Evolutionary conservation across 192 early-diverging fungal species (phyloP), one percentile per base, ranked within the genome.

Genomic region (Borealophlyctis nickersoniae): DNA sequence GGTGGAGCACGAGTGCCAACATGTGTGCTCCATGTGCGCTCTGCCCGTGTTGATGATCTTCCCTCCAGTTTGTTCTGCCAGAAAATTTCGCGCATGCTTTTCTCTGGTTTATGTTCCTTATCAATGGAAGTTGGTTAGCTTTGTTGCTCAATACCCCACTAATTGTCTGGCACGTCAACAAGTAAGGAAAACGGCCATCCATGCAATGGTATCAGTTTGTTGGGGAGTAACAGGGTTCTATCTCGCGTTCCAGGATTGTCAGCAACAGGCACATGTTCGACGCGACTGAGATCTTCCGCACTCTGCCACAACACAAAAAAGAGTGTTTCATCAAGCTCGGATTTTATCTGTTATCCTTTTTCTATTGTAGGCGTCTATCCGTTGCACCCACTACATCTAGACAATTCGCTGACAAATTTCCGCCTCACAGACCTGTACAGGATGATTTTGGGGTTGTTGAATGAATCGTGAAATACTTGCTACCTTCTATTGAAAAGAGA

Each of bases 281-380:
- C 75, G 91, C 96, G 11, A 99, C 96, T 54, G 95, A 96, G 72
- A 96, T 99, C 59, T 99, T 99, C 86, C 85, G 93, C 64, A 96
- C 94, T 14, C 70, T 99, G 48, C 81, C 86, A 35, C 75, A 84
- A 64, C 94, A 97, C 72, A 99, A 99, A 81, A 89, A 89, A 77
- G 96, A 99, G 75, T 89, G 89, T 77, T 97, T 97, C 71, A 81
- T 92, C 78, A 99, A 99, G 76, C 90, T 98, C 27, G 93, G 86
- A 29, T 98, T 98, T 61, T 98, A 95, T 65, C 84, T 98, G 56
- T 71, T 98, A 33, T 87, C 84, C 54, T 98, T 98, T 84, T 98
- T 98, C 77, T 98, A 94, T 66, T 82, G 69, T 70, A 58, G 65
- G 69, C 35, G 13, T 30, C 29, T 19, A 59, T 26, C 23, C n/a